Conservation (phyloP, 352 stramenopile species). For the Globisporangium nagaii region DNA sequence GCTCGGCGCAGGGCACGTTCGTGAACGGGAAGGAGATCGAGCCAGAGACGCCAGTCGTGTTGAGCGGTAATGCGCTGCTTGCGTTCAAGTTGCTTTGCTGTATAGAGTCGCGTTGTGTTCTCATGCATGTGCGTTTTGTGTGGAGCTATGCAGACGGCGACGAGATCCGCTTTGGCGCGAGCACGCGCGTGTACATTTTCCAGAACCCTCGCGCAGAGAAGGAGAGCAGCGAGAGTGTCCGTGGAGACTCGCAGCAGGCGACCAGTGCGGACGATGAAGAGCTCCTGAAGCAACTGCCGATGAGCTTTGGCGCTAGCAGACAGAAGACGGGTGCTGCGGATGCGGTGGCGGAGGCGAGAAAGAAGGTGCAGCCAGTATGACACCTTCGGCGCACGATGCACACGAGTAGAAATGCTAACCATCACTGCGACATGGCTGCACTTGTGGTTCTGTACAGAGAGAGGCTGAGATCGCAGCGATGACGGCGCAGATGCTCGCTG, state of each 20-base stretch:
- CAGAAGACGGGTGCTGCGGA: conserved; percentile 5
- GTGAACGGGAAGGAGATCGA: conserved; percentile 67
- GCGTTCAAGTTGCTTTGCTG: background rate
- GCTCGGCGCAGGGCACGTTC: conserved; percentile 82
- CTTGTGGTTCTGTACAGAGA: conserved; percentile 36
- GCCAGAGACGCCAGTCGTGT: conserved; percentile 28
- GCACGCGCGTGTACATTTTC: conserved; percentile 56
- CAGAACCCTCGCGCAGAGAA: conserved; percentile 16
- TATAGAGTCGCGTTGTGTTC: background rate
- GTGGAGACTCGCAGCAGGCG: background rate
- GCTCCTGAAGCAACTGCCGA: conserved; percentile 32
- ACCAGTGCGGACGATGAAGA: conserved; percentile 10
- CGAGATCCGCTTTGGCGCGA: conserved; percentile 51
- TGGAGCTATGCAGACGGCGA: conserved; percentile 30
- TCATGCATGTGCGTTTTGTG: background rate
- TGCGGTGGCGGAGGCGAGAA: conserved; percentile 14
- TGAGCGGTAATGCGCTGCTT: conserved; percentile 23
- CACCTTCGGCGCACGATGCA: no score
- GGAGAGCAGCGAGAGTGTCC: background rate
- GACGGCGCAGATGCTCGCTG: conserved; percentile 69
- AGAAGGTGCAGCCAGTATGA: no score
- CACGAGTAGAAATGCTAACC: no score
- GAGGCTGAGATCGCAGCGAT: conserved; percentile 65
- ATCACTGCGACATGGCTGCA: background rate
- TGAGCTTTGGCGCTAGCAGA: conserved; percentile 44